phyloP scores from a whole-genome alignment of 2,329 filamentous ascomycete species.

The Aspergillus fijiensis region DNA sequence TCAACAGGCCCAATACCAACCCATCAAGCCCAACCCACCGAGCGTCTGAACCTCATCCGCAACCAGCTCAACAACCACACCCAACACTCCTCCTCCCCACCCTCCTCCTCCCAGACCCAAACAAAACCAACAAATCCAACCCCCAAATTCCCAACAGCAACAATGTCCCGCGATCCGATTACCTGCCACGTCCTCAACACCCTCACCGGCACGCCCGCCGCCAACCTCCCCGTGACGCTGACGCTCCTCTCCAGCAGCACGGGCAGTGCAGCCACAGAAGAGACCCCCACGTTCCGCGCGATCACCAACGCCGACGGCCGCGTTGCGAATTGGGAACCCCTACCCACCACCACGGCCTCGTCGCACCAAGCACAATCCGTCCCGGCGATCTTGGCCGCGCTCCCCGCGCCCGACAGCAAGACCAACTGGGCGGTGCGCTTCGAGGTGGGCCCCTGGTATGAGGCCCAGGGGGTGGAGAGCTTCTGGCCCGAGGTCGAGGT shows the following conservation, averaged over 20 bases:
- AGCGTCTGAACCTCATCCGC: conserved; percentile 36
- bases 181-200: conserved; percentile 54
- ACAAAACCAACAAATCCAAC: conserved; percentile 10
- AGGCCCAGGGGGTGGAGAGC: conserved; percentile 47
- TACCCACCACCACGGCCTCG: conserved; percentile 17
- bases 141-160: conserved; percentile 6
- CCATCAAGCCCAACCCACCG: conserved; percentile 27
- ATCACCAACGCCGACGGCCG: conserved; percentile 49
- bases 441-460: conserved; percentile 48
- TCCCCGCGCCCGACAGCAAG: conserved; percentile 39
- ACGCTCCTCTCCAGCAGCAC: conserved; percentile 51
- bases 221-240: conserved; percentile 50
- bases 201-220: conserved; percentile 45
- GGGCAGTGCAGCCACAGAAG: conserved; percentile 18
- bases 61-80: conserved; percentile 27
- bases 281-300: conserved; percentile 35
- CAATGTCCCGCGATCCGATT: conserved; percentile 47
- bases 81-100: conserved; percentile 7
- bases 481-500: conserved; percentile 54
- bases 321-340: conserved; percentile 44
- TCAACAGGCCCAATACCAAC: conserved; percentile 13
- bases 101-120: conserved; percentile 13
- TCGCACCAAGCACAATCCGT: conserved; percentile 23
- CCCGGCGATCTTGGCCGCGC: conserved; percentile 32
- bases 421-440: conserved; percentile 50